A percentile compares a stretch with the other conserved stretches of the same genome.
Conservation (phyloP, 2,329 filamentous ascomycete species). For the Seiridium cupressi region DNA sequence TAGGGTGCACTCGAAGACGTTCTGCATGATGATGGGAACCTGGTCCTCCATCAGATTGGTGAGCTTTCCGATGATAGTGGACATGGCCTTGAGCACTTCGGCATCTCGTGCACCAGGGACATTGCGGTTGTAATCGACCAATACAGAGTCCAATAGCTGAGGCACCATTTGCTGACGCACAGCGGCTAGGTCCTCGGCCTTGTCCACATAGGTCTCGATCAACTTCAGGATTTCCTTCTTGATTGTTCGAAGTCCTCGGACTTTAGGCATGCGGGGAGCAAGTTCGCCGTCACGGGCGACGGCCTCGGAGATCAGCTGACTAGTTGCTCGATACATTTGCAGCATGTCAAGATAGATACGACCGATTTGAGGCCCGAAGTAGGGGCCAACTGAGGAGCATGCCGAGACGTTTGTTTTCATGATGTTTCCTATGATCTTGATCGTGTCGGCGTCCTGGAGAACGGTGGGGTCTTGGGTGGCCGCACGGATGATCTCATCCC, state of each 20-base stretch:
- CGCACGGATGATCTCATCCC: conserved; percentile 90
- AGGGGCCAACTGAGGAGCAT: conserved; percentile 91
- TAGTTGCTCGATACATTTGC: conserved; percentile 98
- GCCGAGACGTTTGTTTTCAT: conserved; percentile 99
- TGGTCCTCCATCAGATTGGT: conserved; percentile 97
- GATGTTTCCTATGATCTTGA: conserved; percentile 98
- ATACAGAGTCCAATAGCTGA: conserved; percentile 88
- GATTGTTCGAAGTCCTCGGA: conserved; percentile 91
- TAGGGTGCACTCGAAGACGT: conserved; percentile 95
- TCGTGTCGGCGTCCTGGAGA: conserved; percentile 88
- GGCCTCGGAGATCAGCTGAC: conserved; percentile 89
- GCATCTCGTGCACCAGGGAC: conserved; percentile 94
- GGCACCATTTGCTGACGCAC: conserved; percentile 93
- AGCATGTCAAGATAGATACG: conserved; percentile 98
- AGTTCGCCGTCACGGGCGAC: conserved; percentile 88
- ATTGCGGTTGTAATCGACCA: conserved; percentile 96
- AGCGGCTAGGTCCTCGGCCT: conserved; percentile 92
- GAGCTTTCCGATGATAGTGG: conserved; percentile 93
- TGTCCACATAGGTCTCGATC: conserved; percentile 96
- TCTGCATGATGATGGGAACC: conserved; percentile 96
- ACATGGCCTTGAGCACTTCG: conserved; percentile 96
- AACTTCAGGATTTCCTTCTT: conserved; percentile 99
- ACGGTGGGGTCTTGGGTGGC: conserved; percentile 83
- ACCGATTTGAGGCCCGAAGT: conserved; percentile 97
- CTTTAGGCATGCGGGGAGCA: conserved; percentile 95